Percentiles rank a stretch among this genome's conserved stretches.
These are phyloP conservation scores for Phytophthora chlamydospora DNA, from an alignment of 352 stramenopile species.

Conservation along the genomic window DNA sequence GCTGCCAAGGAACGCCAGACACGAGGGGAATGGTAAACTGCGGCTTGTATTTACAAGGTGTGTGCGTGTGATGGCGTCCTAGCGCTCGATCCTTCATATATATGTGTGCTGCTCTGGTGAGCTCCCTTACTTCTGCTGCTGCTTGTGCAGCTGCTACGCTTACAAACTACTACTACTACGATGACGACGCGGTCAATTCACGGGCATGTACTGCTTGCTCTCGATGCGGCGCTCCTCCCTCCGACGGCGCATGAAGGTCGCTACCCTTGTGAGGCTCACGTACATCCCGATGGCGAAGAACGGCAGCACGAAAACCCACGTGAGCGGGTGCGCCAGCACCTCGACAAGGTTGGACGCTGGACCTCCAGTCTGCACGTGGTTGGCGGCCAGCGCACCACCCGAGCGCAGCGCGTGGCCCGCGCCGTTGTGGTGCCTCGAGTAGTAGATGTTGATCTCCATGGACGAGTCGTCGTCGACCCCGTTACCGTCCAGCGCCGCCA, in stretches of 20 bases:
- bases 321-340: constrained; percentile 37
- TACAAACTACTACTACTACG: constrained; percentile 25
- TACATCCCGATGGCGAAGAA: constrained; percentile 73
- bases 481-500: constrained; percentile 14
- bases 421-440: constrained; percentile 54
- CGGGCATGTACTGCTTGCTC: constrained; percentile 72
- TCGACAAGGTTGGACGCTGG: constrained; percentile 27
- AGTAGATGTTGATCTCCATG: constrained; percentile 65
- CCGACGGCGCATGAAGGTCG: constrained; percentile 58
- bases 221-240: constrained; percentile 69
- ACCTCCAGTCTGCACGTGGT: constrained; percentile 34
- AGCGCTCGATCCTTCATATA: constrained; percentile 20
- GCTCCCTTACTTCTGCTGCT: constrained; percentile 2
- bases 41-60: constrained; percentile 8
- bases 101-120: constrained; percentile 17
- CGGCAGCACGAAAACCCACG: constrained; percentile 63
- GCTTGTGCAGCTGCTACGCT: constrained; percentile 6
- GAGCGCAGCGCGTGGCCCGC: constrained; percentile 40
- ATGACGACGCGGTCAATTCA: constrained; percentile 40
- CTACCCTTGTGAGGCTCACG: constrained; percentile 44
- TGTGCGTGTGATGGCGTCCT: constrained; percentile 3
- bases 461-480: constrained; percentile 52
- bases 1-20: too few relatives aligned
- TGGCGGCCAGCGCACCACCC: constrained; percentile 24
- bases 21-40: constrained; percentile 7